Evolutionary conservation across 1,139 yeast species (phyloP), one percentile per base, ranked within the genome.

Genomic region (Wickerhamiella pararugosa): DNA sequence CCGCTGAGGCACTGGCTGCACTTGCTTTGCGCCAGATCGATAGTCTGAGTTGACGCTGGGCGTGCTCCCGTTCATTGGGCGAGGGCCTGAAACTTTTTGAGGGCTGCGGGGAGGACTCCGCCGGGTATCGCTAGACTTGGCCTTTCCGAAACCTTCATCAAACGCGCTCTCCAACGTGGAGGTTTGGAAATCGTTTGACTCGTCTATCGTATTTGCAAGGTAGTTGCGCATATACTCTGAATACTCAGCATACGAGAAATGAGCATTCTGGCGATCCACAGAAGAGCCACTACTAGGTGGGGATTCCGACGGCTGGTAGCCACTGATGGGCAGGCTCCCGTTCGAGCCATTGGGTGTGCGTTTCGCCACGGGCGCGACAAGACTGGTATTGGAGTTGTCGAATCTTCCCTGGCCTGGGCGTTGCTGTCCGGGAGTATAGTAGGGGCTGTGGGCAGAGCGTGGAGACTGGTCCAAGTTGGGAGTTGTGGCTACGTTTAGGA

Each of bases 371-470:
- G 21, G 21, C 2, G 21, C 21, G 21, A 15, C 21, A 15, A 15
- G 21, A 15, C 21, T 15, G 21, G 21, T 15, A 4, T 31, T 21
- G 41, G 36, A 21, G 39, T 27, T 7, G 37, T 30, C 38, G 26
- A 37, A 28, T 29, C 32, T 33, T 32, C 34, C 25, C 42, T 39
- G 37, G 30, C 34, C 26, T 46, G 37, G 30, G 29, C 40, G 29
- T 11, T 36, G 34, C 26, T 32, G 28, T 29, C 47, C 43, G 43
- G 41, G 31, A 45, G 44, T 8, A 51, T 57, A 1, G 60, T 55
- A 3, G 61, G 58, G 40, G 53, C 50, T 6, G 59, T 51, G 7
- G 50, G 46, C 5, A 47, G 49, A 25, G 51, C 49, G 25, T 55
- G 56, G 21, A 15, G 21, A 15, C 4, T 15, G 21, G 21, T 15